Evolutionary conservation across 768 basidiomycete species (phyloP), one percentile per base, ranked within the genome.

Genomic region (Kwoniella dendrophila): DNA sequence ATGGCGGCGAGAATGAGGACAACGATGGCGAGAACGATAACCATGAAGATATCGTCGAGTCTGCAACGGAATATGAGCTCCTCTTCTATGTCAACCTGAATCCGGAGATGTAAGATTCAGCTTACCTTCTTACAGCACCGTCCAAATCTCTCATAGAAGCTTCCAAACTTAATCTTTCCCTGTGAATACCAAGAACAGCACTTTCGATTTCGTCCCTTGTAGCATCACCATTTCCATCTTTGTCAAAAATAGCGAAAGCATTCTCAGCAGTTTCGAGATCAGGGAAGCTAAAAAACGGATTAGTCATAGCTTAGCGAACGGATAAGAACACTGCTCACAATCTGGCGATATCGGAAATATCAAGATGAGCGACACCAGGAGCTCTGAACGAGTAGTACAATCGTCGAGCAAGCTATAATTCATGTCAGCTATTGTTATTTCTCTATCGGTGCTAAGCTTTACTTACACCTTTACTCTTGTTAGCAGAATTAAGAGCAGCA

Each of bases 111-210:
- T 29, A 18, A 10, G 1, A 7, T n/a, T 45, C 11, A 6, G 11
- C 18, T 56, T 53, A 76, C 76, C 78, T 67, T 18, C 90, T 87
- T 14, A 94, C 91, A 4, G 92, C 92, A 52, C 88, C 90, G 78
- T 94, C 92, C 50, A 94, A 81, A 78, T 94, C 90, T 44, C 86
- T 83, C 91, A 96, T 90, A 4, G 87, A 89, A 73, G 88, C 87
- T 63, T 90, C 87, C 44, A 96, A 85, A 20, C 88, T 87, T 38
- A 91, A 80, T 61, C 92, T 86, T 73, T 96, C 92, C 30, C 90
- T 84, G 74, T 94, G 92, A 59, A 90, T 84, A 40, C 90, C 88
- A 78, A 89, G 87, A 57, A 56, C 68, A 32, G 76, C 67, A 60
- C 63, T 52, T 76, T 96, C 92, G 10, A 87, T 87, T 54, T 83